phyloP scores from a whole-genome alignment of 345 rosid genomes.

The Physaria fendleri region DNA sequence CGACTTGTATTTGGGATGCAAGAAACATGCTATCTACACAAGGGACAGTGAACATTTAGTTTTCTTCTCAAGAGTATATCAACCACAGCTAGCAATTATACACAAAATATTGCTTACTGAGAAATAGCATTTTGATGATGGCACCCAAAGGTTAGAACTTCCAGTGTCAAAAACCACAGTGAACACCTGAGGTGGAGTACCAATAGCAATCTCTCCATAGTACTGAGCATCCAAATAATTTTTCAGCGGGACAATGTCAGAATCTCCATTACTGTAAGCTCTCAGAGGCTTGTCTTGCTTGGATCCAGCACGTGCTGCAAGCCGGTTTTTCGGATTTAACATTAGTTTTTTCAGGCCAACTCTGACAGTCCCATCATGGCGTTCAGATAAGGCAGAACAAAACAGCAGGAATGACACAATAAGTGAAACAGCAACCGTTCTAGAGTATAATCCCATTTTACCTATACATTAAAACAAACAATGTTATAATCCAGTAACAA shows the following conservation, averaged over 20 bases:
- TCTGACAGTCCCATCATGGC: slow-evolving; percentile 55
- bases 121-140: slow-evolving; percentile 75
- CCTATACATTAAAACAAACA: slow-evolving; percentile 27
- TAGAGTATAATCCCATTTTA: slow-evolving; percentile 41
- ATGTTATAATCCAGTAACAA: slow-evolving; percentile 1
- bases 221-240: too few species aligned
- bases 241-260: slow-evolving; percentile 40
- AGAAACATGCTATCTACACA: slow-evolving; percentile 65
- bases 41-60: neutral
- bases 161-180: too few species aligned
- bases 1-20: slow-evolving; percentile 77
- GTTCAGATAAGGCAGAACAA: slow-evolving; percentile 21
- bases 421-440: slow-evolving; percentile 30
- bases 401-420: slow-evolving; percentile 39
- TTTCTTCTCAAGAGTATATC: neutral
- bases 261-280: slow-evolving; percentile 34
- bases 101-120: slow-evolving; percentile 46
- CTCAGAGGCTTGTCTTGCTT: slow-evolving; percentile 37
- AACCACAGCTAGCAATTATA: neutral
- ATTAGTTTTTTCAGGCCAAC: slow-evolving; percentile 65
- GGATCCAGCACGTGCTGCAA: slow-evolving; percentile 53
- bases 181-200: too few species aligned
- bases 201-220: too few species aligned
- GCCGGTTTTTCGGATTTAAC: slow-evolving; percentile 42
- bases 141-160: slow-evolving; percentile 93